Conservation (phyloP, 345 rosid genomes). For the Linum tenue region DNA sequence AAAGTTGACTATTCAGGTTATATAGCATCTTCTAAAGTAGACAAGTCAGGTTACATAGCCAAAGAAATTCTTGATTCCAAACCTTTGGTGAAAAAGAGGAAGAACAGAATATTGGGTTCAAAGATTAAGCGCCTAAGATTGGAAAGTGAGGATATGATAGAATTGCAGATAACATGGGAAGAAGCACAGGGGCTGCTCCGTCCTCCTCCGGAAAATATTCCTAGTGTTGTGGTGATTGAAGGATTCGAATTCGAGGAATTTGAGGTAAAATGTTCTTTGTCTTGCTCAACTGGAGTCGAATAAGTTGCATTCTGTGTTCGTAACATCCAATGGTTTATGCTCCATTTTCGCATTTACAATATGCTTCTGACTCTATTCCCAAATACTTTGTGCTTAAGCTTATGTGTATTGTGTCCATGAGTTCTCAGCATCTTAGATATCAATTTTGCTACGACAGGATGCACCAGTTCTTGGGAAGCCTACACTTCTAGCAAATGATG, state of each 20-base stretch:
- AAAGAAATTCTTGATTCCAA: constrained; percentile 58
- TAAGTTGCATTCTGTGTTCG: neutral
- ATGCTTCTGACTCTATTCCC: too few species aligned
- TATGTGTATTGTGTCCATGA: too few species aligned
- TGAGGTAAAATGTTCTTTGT: constrained; percentile 37
- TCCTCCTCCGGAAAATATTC: constrained; percentile 62
- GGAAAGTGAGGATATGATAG: constrained; percentile 65
- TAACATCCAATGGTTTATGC: neutral
- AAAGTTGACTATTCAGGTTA: constrained; percentile 61
- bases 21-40: constrained; percentile 47
- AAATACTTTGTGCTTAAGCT: too few species aligned
- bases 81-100: constrained; percentile 51
- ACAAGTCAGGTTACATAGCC: constrained; percentile 59
- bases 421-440: too few species aligned
- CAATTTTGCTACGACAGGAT: constrained; percentile 43
- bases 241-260: constrained; percentile 91
- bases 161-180: constrained; percentile 83
- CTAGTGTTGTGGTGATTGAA: constrained; percentile 60
- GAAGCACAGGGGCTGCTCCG: constrained; percentile 85
- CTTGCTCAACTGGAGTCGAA: neutral
- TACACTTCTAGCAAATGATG: constrained; percentile 41
- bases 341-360: neutral
- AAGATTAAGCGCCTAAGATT: constrained; percentile 68
- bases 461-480: constrained; percentile 89
- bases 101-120: constrained; percentile 54